phyloP scores from a whole-genome alignment of 352 stramenopile genomes.

The Peronospora belbahrii region DNA sequence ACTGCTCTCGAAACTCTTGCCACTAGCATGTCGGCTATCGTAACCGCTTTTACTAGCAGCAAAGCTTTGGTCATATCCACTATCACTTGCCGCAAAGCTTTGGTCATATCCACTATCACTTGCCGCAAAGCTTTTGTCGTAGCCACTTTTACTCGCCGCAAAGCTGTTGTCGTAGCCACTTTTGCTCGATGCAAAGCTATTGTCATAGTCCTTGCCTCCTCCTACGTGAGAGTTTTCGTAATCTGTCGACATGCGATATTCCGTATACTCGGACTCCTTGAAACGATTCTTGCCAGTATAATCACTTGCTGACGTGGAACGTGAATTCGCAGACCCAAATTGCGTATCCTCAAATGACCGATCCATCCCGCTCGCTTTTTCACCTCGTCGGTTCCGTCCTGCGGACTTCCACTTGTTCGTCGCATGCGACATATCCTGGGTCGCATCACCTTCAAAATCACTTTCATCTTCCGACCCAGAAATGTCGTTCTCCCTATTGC shows the following conservation, averaged over 20 bases:
- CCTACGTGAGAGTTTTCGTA: conserved; percentile 15
- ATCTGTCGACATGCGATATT: conserved; percentile 23
- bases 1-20: conserved; percentile 14
- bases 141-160: conserved; percentile 8
- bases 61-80: no score
- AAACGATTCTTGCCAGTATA: conserved; percentile 17
- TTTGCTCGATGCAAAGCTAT: conserved; percentile 9
- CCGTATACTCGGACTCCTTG: conserved; percentile 20
- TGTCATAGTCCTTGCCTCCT: conserved; percentile 3
- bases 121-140: conserved; percentile 14
- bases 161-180: conserved; percentile 26
- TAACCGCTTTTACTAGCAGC: no score
- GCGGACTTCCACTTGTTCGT: conserved; percentile 25
- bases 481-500: conserved; percentile 25
- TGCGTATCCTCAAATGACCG: conserved; percentile 12
- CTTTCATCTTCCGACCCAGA: conserved; percentile 27
- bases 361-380: conserved; percentile 6
- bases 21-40: conserved; percentile 9
- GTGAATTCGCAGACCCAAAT: conserved; percentile 11
- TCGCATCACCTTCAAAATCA: conserved; percentile 36
- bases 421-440: conserved; percentile 31
- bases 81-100: conserved; percentile 6
- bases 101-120: conserved; percentile 23
- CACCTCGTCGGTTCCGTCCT: conserved; percentile 9
- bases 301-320: conserved; percentile 19